A percentile compares a stretch with the other conserved stretches of the same genome.
These are phyloP conservation scores for Umbelopsis sp. DNA, from an alignment of 192 early-diverging fungal genomes.

Conservation along the genomic window DNA sequence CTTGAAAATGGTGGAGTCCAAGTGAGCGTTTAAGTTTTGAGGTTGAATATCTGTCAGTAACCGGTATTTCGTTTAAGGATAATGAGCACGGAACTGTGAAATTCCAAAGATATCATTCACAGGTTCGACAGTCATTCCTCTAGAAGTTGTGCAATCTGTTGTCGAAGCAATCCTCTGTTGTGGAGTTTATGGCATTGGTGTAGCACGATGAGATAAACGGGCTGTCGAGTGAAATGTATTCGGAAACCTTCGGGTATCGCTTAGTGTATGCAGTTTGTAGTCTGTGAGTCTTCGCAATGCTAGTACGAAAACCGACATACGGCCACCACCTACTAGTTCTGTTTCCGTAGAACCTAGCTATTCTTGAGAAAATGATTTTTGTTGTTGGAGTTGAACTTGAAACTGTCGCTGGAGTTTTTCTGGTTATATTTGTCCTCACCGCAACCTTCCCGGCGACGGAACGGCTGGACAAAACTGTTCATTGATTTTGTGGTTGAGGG, in stretches of 20 bases:
- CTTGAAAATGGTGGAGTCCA: conserved; percentile 24
- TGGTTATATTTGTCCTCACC: not conserved
- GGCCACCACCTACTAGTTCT: conserved; percentile 23
- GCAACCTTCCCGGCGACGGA: conserved; percentile 7
- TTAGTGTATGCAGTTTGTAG: conserved; percentile 14
- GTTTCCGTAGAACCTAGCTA: not conserved
- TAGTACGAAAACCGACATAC: conserved; percentile 19
- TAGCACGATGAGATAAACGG: conserved; percentile 14
- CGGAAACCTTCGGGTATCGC: conserved; percentile 24
- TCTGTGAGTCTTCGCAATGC: conserved; percentile 17
- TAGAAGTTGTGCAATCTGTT: conserved; percentile 28
- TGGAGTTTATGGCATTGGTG: conserved; percentile 7
- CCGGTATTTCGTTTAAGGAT: conserved; percentile 32
- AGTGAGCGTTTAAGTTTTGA: conserved; percentile 7
- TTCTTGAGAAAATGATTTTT: not conserved
- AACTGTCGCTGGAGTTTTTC: conserved; percentile 4
- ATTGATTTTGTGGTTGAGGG: not conserved
- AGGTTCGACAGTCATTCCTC: conserved; percentile 31
- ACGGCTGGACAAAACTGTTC: conserved; percentile 22
- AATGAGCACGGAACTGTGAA: no score
- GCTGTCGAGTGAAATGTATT: conserved; percentile 20
- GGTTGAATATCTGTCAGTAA: conserved; percentile 34
- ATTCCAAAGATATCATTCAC: not conserved
- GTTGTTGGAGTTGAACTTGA: conserved; percentile 9
- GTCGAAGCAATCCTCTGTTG: conserved; percentile 19